Evolutionary conservation across 164 flowering plant species (phyloP).

Genomic region (Euptelea pleiosperma): DNA sequence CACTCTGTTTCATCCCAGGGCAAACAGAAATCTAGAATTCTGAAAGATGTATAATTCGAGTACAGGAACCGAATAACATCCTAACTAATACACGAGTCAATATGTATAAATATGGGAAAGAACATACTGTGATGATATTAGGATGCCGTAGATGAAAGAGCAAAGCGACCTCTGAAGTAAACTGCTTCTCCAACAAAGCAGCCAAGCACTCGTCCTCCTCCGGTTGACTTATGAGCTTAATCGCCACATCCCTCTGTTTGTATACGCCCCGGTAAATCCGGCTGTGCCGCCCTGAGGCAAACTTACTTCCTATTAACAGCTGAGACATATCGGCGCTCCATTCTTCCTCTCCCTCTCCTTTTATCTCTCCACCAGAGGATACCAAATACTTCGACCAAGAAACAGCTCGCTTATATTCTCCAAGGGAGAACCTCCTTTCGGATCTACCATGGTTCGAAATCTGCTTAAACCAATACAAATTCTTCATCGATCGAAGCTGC

Average conservation of each 20-base stretch:
- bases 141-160: constrained; percentile 64
- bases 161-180: constrained; percentile 67
- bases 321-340: constrained; percentile 91
- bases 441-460: constrained; percentile 39
- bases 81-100: background rate
- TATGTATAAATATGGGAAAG: background rate
- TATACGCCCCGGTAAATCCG: constrained; percentile 77
- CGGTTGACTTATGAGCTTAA: constrained; percentile 80
- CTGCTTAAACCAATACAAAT: constrained; percentile 51
- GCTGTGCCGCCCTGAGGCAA: constrained; percentile 79
- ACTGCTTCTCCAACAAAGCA: constrained; percentile 57
- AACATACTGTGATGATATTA: constrained; percentile 76
- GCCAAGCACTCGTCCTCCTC: constrained; percentile 73
- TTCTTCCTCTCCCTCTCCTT: constrained; percentile 65
- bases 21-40: no score
- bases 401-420: constrained; percentile 69
- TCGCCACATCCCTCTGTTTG: constrained; percentile 72
- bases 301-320: constrained; percentile 61
- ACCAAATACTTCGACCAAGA: constrained; percentile 89
- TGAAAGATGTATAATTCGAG: no score
- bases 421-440: constrained; percentile 61
- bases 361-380: constrained; percentile 66
- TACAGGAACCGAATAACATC: background rate
- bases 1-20: no score
- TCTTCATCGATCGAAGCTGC: constrained; percentile 51